Evolutionary conservation across 1,139 yeast species (phyloP).

Genomic region (Saccharomyces hybrid): DNA sequence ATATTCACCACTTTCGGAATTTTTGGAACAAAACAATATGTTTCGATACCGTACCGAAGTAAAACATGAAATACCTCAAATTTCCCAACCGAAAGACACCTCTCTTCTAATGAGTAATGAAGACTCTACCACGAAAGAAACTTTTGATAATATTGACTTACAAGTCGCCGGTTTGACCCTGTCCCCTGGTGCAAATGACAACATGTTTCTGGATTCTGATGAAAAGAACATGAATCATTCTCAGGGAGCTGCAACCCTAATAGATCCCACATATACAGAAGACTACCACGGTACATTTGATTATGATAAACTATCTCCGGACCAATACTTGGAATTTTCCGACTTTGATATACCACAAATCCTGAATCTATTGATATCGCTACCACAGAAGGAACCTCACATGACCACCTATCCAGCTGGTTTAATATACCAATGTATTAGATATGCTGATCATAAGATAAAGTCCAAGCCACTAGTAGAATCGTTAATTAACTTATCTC

Average conservation of each 20-base stretch:
- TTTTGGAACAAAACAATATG: conserved; percentile 35
- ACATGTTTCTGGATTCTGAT: conserved; percentile 13
- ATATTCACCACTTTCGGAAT: conserved; percentile 34
- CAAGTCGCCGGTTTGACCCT: conserved; percentile 39
- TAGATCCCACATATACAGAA: background rate
- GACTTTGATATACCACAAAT: conserved; percentile 60
- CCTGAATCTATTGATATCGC: conserved; percentile 45
- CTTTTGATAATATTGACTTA: conserved; percentile 41
- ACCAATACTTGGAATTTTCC: conserved; percentile 45
- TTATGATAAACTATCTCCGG: conserved; percentile 28
- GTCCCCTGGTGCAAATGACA: conserved; percentile 18
- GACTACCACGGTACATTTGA: conserved; percentile 19
- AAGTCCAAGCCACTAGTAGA: conserved; percentile 48
- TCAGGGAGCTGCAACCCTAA: background rate
- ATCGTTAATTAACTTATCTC: conserved; percentile 51
- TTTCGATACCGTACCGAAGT: conserved; percentile 14
- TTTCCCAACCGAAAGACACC: conserved; percentile 8
- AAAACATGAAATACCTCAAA: background rate
- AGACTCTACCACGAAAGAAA: conserved; percentile 27
- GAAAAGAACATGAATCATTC: conserved; percentile 9
- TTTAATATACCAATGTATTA: conserved; percentile 53
- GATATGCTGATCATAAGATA: conserved; percentile 54
- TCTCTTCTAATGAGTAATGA: background rate
- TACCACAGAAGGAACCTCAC: conserved; percentile 41
- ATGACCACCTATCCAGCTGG: conserved; percentile 62